These are phyloP conservation scores for Neonectria magnoliae DNA, from an alignment of 2,329 filamentous ascomycete genomes.

Conservation along the genomic window DNA sequence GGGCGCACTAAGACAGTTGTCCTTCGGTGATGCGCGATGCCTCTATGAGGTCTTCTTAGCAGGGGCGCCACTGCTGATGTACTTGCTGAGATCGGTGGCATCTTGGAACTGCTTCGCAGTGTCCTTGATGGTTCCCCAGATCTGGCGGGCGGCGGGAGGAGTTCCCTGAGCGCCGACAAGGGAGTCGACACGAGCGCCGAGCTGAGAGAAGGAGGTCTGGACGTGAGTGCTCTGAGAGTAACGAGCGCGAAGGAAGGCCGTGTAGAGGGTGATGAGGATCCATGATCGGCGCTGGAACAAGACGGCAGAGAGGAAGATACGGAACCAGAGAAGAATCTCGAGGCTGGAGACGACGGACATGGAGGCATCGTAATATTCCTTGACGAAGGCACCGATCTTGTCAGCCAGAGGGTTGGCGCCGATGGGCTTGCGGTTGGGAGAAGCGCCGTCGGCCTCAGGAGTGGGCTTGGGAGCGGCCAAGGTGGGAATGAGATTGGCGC, in stretches of 20 bases:
- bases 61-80: slow-evolving; percentile 67
- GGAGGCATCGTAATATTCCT: slow-evolving; percentile 95
- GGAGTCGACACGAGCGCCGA: slow-evolving; percentile 81
- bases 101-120: slow-evolving; percentile 78
- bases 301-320: slow-evolving; percentile 81
- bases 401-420: slow-evolving; percentile 74
- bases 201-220: slow-evolving; percentile 79
- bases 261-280: slow-evolving; percentile 88
- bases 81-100: slow-evolving; percentile 80
- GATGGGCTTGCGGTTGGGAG: slow-evolving; percentile 52
- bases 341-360: slow-evolving; percentile 93
- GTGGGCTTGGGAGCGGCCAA: slow-evolving; percentile 74
- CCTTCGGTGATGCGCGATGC: slow-evolving; percentile 1
- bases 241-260: slow-evolving; percentile 89
- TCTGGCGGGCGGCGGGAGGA: slow-evolving; percentile 80
- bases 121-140: slow-evolving; percentile 83
- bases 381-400: slow-evolving; percentile 90
- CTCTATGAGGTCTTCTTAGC: slow-evolving; percentile 58
- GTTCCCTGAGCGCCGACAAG: slow-evolving; percentile 87
- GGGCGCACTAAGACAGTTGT: slow-evolving; percentile 18
- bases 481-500: slow-evolving; percentile 91
- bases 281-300: slow-evolving; percentile 92
- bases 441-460: slow-evolving; percentile 63
- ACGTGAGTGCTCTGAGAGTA: slow-evolving; percentile 92
- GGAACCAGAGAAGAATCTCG: slow-evolving; percentile 88